Evolutionary conservation across 2,329 filamentous ascomycete genomes (phyloP), one percentile per base, ranked within the genome.

Genomic region (Epichloe hybrida): DNA sequence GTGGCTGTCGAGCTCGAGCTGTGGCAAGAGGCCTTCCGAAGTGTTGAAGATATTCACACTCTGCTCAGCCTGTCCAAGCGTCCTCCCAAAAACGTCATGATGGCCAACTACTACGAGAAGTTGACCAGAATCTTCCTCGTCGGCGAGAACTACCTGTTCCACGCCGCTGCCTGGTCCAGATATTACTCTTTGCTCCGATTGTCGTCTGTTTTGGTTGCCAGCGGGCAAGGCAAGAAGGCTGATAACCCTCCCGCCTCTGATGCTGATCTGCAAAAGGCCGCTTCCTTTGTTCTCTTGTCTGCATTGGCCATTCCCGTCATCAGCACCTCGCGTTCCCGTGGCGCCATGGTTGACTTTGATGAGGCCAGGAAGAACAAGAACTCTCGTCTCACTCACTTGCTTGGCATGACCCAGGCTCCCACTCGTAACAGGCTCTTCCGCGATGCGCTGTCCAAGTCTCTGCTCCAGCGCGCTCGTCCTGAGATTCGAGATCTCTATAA

Each of bases 51-150:
- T 66, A 97, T 97, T 60, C 93, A 98, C 74, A 97, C 90, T 48
- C 81, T 98, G 50, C 82, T 98, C 59, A 97, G 85, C 74, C 79
- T 97, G 60, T 97, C 91, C 84, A 97, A 97, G 80, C 87, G 93
- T 51, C 90, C 90, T 39, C 85, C 93, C 50, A 97, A 97, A 84
- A 96, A 96, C 68, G 78, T 96, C 66, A 97, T 98, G 93, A 98
- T 98, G 93, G 93, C 93, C 72, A 98, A 97, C 76, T 98, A 98
- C 79, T 98, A 97, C 71, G 93, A 98, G 78, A 97, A 97, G 75
- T 83, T 98, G 52, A 96, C 93, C 40, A 83, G 90, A 57, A 98
- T 98, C 68, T 98, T 98, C 79, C 81, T 98, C 56, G 93, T 97
- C 58, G 95, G 91, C 69, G 93, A 97, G 73, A 98, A 98, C 77